Percentiles rank a stretch among this genome's conserved stretches.
Evolutionary conservation across 2,329 filamentous ascomycete genomes (phyloP).

Genomic region (Xylaria sp.): DNA sequence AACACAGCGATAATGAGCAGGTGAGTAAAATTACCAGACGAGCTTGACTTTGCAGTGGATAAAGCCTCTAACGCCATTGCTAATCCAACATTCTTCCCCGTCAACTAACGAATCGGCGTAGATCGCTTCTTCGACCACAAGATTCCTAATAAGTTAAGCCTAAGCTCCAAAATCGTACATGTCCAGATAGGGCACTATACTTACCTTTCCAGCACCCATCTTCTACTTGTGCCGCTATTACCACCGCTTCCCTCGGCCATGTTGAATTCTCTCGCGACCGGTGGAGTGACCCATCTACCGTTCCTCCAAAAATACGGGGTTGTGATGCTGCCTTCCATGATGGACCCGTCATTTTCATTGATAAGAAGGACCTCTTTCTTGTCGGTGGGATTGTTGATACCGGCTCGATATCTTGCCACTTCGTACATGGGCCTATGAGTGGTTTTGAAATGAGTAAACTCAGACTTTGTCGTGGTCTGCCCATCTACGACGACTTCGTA

Average conservation of each 20-base stretch:
- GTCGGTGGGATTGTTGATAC: slow-evolving; percentile 60
- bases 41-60: slow-evolving; percentile 57
- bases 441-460: slow-evolving; percentile 89
- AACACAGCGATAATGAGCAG: background rate
- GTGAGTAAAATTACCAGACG: slow-evolving; percentile 4
- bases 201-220: slow-evolving; percentile 81
- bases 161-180: background rate
- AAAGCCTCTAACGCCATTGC: slow-evolving; percentile 88
- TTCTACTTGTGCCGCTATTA: slow-evolving; percentile 82
- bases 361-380: slow-evolving; percentile 80
- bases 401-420: slow-evolving; percentile 70
- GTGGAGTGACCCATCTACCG: slow-evolving; percentile 83
- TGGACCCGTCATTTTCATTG: slow-evolving; percentile 66
- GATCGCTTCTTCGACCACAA: slow-evolving; percentile 75
- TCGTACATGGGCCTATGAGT: slow-evolving; percentile 79
- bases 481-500: slow-evolving; percentile 61
- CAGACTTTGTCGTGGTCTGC: slow-evolving; percentile 57
- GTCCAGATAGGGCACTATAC: background rate
- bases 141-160: slow-evolving; percentile 53
- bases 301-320: slow-evolving; percentile 83
- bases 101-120: slow-evolving; percentile 68
- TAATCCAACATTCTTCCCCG: slow-evolving; percentile 87
- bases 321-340: slow-evolving; percentile 89
- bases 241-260: slow-evolving; percentile 71
- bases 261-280: slow-evolving; percentile 59